phyloP scores from a whole-genome alignment of 345 rosid genomes.

The Eutrema yunnanense region DNA sequence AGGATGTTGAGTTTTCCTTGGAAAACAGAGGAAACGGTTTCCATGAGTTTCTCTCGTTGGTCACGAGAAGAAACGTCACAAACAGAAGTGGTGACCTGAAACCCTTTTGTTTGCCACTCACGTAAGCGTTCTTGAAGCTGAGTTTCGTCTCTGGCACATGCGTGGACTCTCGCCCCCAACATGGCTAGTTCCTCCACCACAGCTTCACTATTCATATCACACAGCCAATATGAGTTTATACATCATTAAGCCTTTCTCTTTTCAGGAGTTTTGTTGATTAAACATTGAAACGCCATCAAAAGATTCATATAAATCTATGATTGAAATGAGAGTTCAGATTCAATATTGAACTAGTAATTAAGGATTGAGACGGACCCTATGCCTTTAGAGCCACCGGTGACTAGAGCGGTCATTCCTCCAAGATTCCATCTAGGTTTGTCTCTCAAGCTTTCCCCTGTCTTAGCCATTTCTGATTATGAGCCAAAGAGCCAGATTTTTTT shows the following conservation, averaged over 20 bases:
- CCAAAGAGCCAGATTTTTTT: no score
- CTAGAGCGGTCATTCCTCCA: slow-evolving; percentile 26
- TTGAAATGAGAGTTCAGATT: background rate
- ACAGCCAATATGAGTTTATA: background rate
- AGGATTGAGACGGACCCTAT: slow-evolving; percentile 1
- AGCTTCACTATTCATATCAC: background rate
- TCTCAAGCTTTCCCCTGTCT: background rate
- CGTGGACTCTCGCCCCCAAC: slow-evolving; percentile 26
- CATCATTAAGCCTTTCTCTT: background rate
- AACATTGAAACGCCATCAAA: no score
- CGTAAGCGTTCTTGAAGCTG: slow-evolving; percentile 19
- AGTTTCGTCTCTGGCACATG: slow-evolving; percentile 25
- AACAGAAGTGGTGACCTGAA: slow-evolving; percentile 9
- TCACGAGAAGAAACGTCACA: slow-evolving; percentile 21
- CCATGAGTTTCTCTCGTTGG: slow-evolving; percentile 15
- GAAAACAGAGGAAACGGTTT: slow-evolving; percentile 29
- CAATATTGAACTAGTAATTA: background rate
- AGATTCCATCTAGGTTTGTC: slow-evolving; percentile 5
- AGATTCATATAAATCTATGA: background rate
- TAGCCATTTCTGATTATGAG: background rate
- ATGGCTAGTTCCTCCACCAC: slow-evolving; percentile 24
- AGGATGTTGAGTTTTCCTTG: slow-evolving; percentile 27
- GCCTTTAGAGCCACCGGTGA: slow-evolving; percentile 23
- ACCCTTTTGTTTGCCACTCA: slow-evolving; percentile 25
- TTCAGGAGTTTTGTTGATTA: no score